Base-by-base conservation (phyloP, 176 grass and related monocot species). In the Oryza glaberrima region DNA sequence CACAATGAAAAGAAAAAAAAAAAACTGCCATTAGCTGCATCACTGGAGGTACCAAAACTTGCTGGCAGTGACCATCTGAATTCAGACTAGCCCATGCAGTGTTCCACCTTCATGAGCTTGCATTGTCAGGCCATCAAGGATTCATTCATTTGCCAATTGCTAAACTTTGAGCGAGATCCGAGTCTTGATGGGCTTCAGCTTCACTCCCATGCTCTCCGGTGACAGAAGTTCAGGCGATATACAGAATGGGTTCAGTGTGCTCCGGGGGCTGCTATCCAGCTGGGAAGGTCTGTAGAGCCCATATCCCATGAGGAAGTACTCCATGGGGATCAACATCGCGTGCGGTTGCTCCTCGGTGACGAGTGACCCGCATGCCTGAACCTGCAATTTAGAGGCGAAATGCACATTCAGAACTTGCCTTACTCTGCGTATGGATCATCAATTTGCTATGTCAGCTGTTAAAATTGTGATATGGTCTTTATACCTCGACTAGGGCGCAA, bases 151-250 rank as follows among this genome's bases (percentile, higher is more conserved):
- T 12, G 23, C 23, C 11, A 35, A 46, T 40, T 47, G 70, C 77
- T 83, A 98, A 75, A 90, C 87, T 26, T 83, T 60, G 25, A 90
- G 87, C 0, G 96, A 89, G 35, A 87, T 81, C 45, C 93, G 89
- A 2, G 96, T 98, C 88, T 95, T 98, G 85, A 98, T 98, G 65
- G 96, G 96, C 78, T 98, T 98, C 30, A 98, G 83, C 81, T 98
- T 98, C 81, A 98, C 88, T 73, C 96, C 96, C 96, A 98, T 98
- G 87, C 93, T 98, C 89, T 98, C 96, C 0, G 96, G 96, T 3
- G 96, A 98, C 1, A 98, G 91, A 70, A 98, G 96, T 63, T 98
- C 96, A 2, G 93, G 93, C 0, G 96, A 94, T 71, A 98, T 94
- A 72, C 89, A 85, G 67, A 88, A 91, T 6, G 91, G 96, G 72